A percentile compares a stretch with the other conserved stretches of the same genome.
These are phyloP conservation scores for Curvularia lunata DNA, from an alignment of 2,329 filamentous ascomycete genomes.

Conservation along the genomic window DNA sequence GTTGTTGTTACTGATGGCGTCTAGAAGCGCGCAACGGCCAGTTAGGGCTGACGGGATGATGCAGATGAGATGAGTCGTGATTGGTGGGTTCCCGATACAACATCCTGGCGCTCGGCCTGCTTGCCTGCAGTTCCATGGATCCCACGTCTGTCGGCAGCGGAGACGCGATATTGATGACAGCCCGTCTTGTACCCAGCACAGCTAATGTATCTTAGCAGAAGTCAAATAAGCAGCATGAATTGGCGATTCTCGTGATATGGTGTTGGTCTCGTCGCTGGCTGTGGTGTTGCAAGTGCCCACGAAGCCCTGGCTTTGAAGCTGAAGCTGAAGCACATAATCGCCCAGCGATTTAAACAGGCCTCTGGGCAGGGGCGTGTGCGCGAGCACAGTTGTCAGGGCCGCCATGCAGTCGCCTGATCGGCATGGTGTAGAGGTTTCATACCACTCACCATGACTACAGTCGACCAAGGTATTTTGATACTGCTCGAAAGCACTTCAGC, in stretches of 20 bases:
- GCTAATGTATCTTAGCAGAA: not conserved
- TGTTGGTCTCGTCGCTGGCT: not conserved
- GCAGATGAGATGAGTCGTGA: conserved; percentile 16
- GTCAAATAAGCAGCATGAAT: not conserved
- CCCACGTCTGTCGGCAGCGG: conserved; percentile 2
- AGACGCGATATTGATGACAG: conserved; percentile 6
- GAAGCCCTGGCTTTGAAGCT: not conserved
- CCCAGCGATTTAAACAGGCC: conserved; percentile 1
- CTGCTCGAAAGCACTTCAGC: not conserved
- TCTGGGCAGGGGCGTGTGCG: conserved; percentile 1
- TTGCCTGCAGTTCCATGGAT: conserved; percentile 20
- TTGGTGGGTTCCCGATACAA: conserved; percentile 25
- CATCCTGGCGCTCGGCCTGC: conserved; percentile 31
- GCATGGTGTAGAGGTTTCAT: conserved; percentile 15
- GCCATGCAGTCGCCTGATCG: conserved; percentile 5
- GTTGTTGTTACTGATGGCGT: conserved; percentile 24
- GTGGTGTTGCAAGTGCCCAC: conserved; percentile 1
- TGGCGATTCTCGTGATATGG: not conserved
- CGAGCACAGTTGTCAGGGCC: not conserved
- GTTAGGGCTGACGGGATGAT: conserved; percentile 26
- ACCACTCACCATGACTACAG: conserved; percentile 7
- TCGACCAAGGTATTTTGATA: conserved; percentile 1
- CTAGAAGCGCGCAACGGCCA: conserved; percentile 21
- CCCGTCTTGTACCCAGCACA: not conserved
- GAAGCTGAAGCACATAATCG: not conserved